These are phyloP conservation scores for Termitomyces sp. DNA, from an alignment of 768 basidiomycete species.

Conservation along the genomic window DNA sequence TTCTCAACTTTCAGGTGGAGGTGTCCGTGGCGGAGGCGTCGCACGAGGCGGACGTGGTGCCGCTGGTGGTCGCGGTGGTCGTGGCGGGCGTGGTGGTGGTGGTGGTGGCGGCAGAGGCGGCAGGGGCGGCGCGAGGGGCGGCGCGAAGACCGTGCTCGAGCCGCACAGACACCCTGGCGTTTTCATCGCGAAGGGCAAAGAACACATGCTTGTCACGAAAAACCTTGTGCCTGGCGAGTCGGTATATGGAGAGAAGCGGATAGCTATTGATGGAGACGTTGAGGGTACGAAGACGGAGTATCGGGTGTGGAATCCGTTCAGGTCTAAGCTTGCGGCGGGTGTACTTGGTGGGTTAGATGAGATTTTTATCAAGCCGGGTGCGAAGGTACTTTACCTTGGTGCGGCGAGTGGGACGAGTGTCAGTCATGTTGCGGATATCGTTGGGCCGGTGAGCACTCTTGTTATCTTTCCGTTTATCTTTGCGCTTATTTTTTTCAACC, in stretches of 20 bases:
- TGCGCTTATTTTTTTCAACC: slow-evolving; percentile 2
- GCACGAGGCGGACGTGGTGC: slow-evolving; percentile 31
- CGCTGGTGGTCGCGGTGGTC: slow-evolving; percentile 35
- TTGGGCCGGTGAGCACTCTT: slow-evolving; percentile 72
- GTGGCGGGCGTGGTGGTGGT: slow-evolving; percentile 40
- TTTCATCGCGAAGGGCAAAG: slow-evolving; percentile 97
- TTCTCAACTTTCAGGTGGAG: slow-evolving; percentile 6
- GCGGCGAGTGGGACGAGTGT: slow-evolving; percentile 98
- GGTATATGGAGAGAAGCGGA: slow-evolving; percentile 98
- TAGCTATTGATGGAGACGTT: slow-evolving; percentile 71
- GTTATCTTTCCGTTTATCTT: neutral
- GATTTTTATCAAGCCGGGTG: slow-evolving; percentile 88
- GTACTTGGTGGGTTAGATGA: slow-evolving; percentile 92
- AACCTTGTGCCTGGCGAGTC: slow-evolving; percentile 97
- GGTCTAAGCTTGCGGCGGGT: slow-evolving; percentile 94
- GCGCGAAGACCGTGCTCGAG: slow-evolving; percentile 86
- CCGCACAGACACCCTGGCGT: slow-evolving; percentile 93
- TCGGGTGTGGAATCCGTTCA: slow-evolving; percentile 99
- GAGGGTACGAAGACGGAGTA: slow-evolving; percentile 92
- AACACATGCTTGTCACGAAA: slow-evolving; percentile 94
- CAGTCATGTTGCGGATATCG: slow-evolving; percentile 97
- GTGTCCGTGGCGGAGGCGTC: slow-evolving; percentile 23
- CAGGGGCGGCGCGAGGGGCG: slow-evolving; percentile 71
- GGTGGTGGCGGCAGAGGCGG: slow-evolving; percentile 50
- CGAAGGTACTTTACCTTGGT: slow-evolving; percentile 96